A percentile compares a stretch with the other conserved stretches of the same genome.
Conservation (phyloP, 148 eudicot genomes). For the Vaccinium darrowii region DNA sequence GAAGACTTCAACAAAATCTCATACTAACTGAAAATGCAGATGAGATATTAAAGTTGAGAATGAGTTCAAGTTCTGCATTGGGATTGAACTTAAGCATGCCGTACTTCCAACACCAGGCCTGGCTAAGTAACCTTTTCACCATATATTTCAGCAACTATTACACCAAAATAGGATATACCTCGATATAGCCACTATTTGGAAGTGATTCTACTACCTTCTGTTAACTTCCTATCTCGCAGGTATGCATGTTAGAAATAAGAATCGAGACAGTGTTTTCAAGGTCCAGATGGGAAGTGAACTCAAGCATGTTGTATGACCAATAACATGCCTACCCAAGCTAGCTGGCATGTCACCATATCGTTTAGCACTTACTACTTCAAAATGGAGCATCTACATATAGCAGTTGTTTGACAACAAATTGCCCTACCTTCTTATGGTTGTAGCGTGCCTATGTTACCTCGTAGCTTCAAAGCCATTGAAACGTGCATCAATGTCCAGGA, state of each 20-base stretch:
- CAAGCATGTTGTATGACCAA: not conserved
- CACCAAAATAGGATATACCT: not conserved
- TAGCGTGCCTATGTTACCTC: not conserved
- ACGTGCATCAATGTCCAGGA: not conserved
- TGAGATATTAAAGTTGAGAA: not conserved
- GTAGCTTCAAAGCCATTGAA: not conserved
- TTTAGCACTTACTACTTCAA: not conserved
- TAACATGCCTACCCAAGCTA: not conserved
- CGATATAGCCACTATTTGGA: not conserved
- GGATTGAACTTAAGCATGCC: conserved; percentile 1
- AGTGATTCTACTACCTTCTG: not conserved
- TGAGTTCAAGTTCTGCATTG: not conserved
- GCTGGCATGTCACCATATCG: not conserved
- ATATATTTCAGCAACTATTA: not conserved
- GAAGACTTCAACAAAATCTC: not conserved
- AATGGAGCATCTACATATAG: not conserved
- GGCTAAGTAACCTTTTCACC: not conserved
- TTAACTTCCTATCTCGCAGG: not conserved
- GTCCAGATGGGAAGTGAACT: not conserved
- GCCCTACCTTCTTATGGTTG: not conserved
- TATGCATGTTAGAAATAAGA: not conserved
- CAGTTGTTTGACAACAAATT: not conserved
- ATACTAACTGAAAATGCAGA: not conserved
- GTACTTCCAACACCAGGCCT: not conserved
- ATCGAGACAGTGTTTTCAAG: not conserved